Evolutionary conservation across 192 early-diverging fungal genomes (phyloP).

Genomic region (Diversispora epigaea): DNA sequence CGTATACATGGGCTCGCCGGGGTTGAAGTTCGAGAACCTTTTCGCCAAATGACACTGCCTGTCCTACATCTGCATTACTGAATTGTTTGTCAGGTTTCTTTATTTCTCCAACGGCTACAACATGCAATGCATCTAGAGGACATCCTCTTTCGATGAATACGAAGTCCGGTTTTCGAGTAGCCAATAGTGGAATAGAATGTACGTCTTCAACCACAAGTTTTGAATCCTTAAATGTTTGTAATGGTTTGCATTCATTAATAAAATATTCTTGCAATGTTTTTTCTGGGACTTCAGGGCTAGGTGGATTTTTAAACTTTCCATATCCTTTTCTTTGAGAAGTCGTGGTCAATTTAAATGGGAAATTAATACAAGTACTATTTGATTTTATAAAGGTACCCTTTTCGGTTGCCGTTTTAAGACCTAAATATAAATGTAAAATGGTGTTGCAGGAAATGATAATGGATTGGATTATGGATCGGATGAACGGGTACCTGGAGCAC

Average conservation of each 20-base stretch:
- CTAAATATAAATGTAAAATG: slow-evolving; percentile 8
- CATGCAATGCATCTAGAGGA: slow-evolving; percentile 6
- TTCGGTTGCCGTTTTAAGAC: background rate
- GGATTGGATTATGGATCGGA: background rate
- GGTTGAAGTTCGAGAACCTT: slow-evolving; percentile 20
- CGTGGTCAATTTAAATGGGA: background rate
- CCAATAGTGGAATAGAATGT: background rate
- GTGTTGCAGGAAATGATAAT: background rate
- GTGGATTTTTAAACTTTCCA: background rate
- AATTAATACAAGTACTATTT: background rate
- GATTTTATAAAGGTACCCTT: background rate
- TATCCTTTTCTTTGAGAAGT: background rate
- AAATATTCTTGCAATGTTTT: slow-evolving; percentile 18
- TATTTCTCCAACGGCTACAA: slow-evolving; percentile 12
- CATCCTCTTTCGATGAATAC: slow-evolving; percentile 3
- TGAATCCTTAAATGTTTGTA: background rate
- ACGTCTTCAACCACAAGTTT: background rate
- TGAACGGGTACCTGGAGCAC: slow-evolving; percentile 1
- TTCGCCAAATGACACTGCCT: slow-evolving; percentile 17
- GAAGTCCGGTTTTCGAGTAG: slow-evolving; percentile 21
- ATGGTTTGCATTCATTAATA: background rate
- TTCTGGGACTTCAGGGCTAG: background rate
- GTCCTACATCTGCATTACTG: slow-evolving; percentile 10
- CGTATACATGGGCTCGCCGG: slow-evolving; percentile 19
- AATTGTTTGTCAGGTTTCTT: slow-evolving; percentile 9